Base-by-base conservation (phyloP, 306 rosid genomes). In the Echinosophora koreensis region DNA sequence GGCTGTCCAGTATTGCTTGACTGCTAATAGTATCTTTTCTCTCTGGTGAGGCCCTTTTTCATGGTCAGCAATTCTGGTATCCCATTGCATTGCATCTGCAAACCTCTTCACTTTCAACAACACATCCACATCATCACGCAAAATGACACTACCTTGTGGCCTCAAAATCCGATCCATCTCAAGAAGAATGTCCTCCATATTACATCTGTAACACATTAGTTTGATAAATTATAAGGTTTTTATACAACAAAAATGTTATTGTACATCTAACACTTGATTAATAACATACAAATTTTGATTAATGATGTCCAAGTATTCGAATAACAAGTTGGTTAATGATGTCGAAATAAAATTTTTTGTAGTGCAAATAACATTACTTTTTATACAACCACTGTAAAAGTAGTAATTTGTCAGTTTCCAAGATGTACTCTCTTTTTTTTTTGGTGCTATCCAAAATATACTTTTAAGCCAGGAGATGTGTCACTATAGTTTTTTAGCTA, bases 121-220 rank as follows among this genome's bases (percentile, higher is more conserved):
- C 74, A 86, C 73, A 57, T 89, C 96, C 38, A 96, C 94, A 6
- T 96, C 98, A 6, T 96, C 98, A n/a, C 97, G 80, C 39, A 96
- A 30, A 27, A 96, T 88, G 1, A 90, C 87, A 16, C 93, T 87
- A 0, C 99, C 98, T 44, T 86, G 77, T 14, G 98, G 98, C 83
- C 98, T 39, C 41, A 96, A 85, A 60, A 96, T 85, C 82, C 99
- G 64, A 46, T 96, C 99, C 97, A 96, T 96, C 80, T 96, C 99
- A 1, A 92, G 65, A 52, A 96, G 83, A 78, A 92, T 89, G 69
- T 89, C 89, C 80, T 87, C 94, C 79, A 85, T 76, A 13, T 87
- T 83, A 64, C 99, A 96, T 57, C 98, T 95, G 93, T 75, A 3
- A 34, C 54, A 59, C 58, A 84, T 44, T 9, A n/a, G 11, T 41